Conservation (phyloP, 2,329 filamentous ascomycete genomes). For the Arthrobotrys entomopaga region DNA sequence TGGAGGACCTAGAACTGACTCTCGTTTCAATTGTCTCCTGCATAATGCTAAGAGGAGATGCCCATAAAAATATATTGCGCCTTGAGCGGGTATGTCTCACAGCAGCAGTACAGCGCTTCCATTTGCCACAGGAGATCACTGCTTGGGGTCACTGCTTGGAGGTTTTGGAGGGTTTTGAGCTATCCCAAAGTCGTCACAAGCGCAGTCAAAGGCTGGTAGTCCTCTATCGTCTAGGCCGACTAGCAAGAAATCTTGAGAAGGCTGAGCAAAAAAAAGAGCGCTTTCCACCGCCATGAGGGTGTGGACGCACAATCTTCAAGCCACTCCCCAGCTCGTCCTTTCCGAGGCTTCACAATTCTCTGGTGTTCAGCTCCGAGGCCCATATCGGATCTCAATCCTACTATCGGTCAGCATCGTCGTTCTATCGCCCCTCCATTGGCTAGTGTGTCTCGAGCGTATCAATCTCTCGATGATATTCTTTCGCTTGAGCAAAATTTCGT, state of each 20-base stretch:
- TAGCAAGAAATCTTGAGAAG: slow-evolving; percentile 10
- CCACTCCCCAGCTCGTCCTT: not conserved
- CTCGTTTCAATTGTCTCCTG: slow-evolving; percentile 29
- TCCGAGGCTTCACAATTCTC: slow-evolving; percentile 18
- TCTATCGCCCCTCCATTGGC: slow-evolving; percentile 21
- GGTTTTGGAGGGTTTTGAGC: not conserved
- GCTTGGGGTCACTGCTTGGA: not conserved
- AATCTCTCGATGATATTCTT: not conserved
- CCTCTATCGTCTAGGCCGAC: not conserved
- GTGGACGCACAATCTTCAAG: slow-evolving; percentile 18
- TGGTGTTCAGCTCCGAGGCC: slow-evolving; percentile 39
- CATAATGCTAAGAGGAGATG: slow-evolving; percentile 12
- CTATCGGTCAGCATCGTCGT: slow-evolving; percentile 33
- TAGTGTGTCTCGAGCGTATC: slow-evolving; percentile 14
- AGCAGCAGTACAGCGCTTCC: slow-evolving; percentile 22
- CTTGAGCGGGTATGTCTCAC: slow-evolving; percentile 50
- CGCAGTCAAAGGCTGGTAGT: not conserved
- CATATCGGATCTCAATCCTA: slow-evolving; percentile 9
- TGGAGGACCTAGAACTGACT: slow-evolving; percentile 9
- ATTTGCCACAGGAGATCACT: slow-evolving; percentile 48
- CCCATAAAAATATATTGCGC: slow-evolving; percentile 22
- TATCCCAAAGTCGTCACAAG: slow-evolving; percentile 27
- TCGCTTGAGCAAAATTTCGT: not conserved
- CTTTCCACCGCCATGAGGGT: too few relatives aligned
- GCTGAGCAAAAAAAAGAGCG: slow-evolving; percentile 19